These are phyloP conservation scores for Epichloe brachyelytri DNA, from an alignment of 2,329 filamentous ascomycete genomes.

Conservation along the genomic window DNA sequence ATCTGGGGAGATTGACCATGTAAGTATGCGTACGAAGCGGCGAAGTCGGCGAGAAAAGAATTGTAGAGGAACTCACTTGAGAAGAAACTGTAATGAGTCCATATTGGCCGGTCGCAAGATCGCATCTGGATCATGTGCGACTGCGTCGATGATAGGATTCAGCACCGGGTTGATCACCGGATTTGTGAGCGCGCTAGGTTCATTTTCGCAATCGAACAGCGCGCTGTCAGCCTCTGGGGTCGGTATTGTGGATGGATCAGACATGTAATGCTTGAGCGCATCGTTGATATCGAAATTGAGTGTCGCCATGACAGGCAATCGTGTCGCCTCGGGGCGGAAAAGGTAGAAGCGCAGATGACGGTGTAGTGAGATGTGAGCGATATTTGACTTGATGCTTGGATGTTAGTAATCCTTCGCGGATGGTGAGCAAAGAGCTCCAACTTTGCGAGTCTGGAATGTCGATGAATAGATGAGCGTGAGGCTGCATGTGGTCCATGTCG, in stretches of 20 bases:
- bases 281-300: slow-evolving; percentile 92
- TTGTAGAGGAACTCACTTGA: slow-evolving; percentile 60
- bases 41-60: neutral
- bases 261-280: slow-evolving; percentile 92
- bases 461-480: neutral
- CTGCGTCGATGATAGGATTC: slow-evolving; percentile 83
- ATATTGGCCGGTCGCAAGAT: slow-evolving; percentile 67
- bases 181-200: slow-evolving; percentile 70
- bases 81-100: slow-evolving; percentile 86
- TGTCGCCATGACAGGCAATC: slow-evolving; percentile 47
- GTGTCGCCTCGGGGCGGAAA: slow-evolving; percentile 10
- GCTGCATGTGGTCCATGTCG: neutral
- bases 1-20: slow-evolving; percentile 51
- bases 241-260: slow-evolving; percentile 69
- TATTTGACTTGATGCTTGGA: neutral
- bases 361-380: neutral
- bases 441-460: neutral
- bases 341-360: neutral
- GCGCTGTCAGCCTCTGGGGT: slow-evolving; percentile 76
- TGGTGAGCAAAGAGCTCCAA: neutral
- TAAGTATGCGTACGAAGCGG: neutral
- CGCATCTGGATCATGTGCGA: slow-evolving; percentile 84
- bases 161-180: slow-evolving; percentile 72
- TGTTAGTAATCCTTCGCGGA: neutral
- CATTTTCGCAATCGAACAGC: slow-evolving; percentile 83